Base-by-base conservation (phyloP, 352 stramenopile genomes). In the Globisporangium okanoganense region DNA sequence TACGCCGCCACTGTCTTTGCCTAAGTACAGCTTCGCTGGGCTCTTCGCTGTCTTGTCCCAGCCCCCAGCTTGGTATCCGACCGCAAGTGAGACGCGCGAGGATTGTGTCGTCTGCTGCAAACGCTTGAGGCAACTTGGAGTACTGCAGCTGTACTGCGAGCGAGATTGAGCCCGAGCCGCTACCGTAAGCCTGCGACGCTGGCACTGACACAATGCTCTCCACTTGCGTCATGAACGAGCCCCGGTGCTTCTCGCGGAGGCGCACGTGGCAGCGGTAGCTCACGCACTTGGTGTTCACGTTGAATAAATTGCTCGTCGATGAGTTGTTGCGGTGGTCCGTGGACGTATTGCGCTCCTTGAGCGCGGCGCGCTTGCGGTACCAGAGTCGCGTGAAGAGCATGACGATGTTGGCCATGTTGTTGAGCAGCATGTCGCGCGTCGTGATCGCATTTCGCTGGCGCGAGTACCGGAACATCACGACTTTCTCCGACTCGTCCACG, bases 231-330 rank as follows among this genome's bases (percentile, higher is more conserved):
- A 31, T n/a, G 18, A 55, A 22, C 6, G 48, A 38, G 18, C 27
- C 40, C 27, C 25, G 24, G 13, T 25, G 25, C 33, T 55, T 41
- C 48, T 22, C 31, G 16, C 31, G 9, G 4, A 55, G 48, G 0
- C 51, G 60, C 5, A 75, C 43, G 10, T 56, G 66, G 45, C 69
- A 75, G 44, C 71, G 70, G 35, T 71, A 75, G 58, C 52, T 72
- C 16, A 67, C 65, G 52, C 69, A 66, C 7, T 59, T 63, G 1
- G 18, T 67, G 65, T 22, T 58, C 41, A 22, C 63, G 25, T 35
- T 56, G 58, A n/a, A 70, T 54, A 14, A 66, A 56, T 48, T 64
- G 56, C 48, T 64, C 56, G 14, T 56, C 35, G 31, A 44, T 5
- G 47, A 27, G 13, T 47, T 33, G 55, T 36, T 53, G 48, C 16